Base-by-base conservation (phyloP, 2,329 filamentous ascomycete species). In the Scolecobasidium constrictum region DNA sequence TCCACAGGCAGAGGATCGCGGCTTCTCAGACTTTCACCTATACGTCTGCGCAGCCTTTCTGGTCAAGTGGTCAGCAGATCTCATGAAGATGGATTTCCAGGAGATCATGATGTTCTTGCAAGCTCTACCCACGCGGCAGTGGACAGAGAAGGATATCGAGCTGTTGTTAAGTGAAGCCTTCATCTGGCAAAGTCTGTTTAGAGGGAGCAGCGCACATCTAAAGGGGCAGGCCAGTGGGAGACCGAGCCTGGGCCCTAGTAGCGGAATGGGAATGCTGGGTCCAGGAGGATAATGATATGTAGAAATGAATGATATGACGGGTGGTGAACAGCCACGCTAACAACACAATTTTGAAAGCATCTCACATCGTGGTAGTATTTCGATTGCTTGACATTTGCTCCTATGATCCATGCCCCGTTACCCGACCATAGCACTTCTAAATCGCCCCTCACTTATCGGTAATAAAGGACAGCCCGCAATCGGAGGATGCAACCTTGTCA, bases 31-130 rank as follows among this genome's bases (percentile, higher is more conserved):
- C 56, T 98, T 98, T 60, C 92, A 98, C 59, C 77, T 98, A 46
- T 98, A 98, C 59, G 92, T 98, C 31, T 98, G 93, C 61, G 92
- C 92, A 18, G 92, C 92, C 4, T 96, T 98, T 59, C 71, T 98
- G 19, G 92, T 96, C 42, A 98, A 98, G 62, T 98, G 93, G 93
- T 94, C 90, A 5, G 83, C 92, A 52, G 86, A 93, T 59, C 73
- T 98, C 36, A 75, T 90, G 47, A 92, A 87, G 61, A 96, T 96
- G 90, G 92, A 98, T 60, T 96, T 96, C 51, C 77, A 96, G 67
- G 90, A 95, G 62, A 82, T 94, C 46, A 95, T 98, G 88, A 98
- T 98, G 90, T 98, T 98, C 58, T 68, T 98, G 43, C 92, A 98
- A 65, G 85, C 86, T 35, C 68, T 98, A 45, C 92, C 93, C 3